phyloP scores from a whole-genome alignment of 2,329 filamentous ascomycete species.

The Penicillium sp. region DNA sequence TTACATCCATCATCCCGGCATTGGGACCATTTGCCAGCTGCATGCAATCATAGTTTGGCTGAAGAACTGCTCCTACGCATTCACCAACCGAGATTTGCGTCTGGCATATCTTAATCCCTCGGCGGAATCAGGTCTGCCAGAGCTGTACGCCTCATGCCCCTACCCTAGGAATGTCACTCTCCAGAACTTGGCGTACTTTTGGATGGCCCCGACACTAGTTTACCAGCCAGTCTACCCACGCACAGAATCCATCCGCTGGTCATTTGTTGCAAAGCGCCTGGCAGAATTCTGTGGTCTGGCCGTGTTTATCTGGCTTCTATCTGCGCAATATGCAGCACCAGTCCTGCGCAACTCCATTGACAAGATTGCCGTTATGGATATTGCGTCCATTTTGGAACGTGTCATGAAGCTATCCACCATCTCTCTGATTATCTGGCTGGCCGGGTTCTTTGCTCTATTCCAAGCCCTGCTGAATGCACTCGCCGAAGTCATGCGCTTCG shows the following conservation, averaged over 20 bases:
- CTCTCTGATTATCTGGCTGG: constrained; percentile 91
- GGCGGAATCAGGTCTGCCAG: constrained; percentile 62
- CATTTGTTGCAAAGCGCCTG: constrained; percentile 77
- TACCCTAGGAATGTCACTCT: constrained; percentile 91
- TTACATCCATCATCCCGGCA: constrained; percentile 84
- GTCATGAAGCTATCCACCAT: constrained; percentile 94
- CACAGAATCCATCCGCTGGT: constrained; percentile 73
- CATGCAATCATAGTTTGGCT: constrained; percentile 95
- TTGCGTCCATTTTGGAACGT: constrained; percentile 77
- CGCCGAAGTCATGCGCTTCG: constrained; percentile 84
- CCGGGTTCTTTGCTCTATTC: constrained; percentile 94
- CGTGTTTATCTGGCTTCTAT: constrained; percentile 92
- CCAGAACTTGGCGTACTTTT: constrained; percentile 85
- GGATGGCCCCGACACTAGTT: constrained; percentile 93
- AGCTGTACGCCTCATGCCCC: constrained; percentile 74
- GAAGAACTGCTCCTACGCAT: constrained; percentile 91
- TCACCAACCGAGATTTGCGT: constrained; percentile 91
- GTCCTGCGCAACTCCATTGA: constrained; percentile 83
- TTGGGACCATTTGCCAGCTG: constrained; percentile 83
- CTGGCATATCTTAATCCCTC: constrained; percentile 83
- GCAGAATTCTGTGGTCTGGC: constrained; percentile 70
- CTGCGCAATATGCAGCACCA: constrained; percentile 88
- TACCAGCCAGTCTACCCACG: constrained; percentile 97
- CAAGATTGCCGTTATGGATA: constrained; percentile 74
- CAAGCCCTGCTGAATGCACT: constrained; percentile 87